phyloP scores from a whole-genome alignment of 441 rosid species.

The Pelargonium cotyledonis region DNA sequence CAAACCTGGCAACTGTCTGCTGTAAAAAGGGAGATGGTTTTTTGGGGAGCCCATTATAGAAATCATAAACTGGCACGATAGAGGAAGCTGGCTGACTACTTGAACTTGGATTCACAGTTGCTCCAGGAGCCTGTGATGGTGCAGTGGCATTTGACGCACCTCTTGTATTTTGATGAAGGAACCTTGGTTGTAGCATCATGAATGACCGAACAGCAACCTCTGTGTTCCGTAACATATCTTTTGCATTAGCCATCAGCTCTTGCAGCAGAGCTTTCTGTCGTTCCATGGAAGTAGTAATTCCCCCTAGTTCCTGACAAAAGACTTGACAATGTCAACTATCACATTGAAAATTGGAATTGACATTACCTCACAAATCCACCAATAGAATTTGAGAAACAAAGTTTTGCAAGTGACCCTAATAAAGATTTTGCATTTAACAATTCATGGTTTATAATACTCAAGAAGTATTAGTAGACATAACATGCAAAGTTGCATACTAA shows the following conservation, averaged over 20 bases:
- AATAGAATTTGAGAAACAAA: no score
- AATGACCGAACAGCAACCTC: constrained; percentile 85
- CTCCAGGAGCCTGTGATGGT: constrained; percentile 62
- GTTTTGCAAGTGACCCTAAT: no score
- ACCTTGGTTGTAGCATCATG: constrained; percentile 76
- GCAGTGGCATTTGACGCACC: constrained; percentile 46
- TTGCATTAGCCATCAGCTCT: constrained; percentile 68
- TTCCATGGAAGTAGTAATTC: constrained; percentile 71
- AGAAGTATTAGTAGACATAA: background rate
- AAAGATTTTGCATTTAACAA: no score
- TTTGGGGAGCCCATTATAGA: constrained; percentile 86
- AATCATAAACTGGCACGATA: constrained; percentile 62
- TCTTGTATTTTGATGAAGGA: constrained; percentile 47
- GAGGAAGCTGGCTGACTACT: constrained; percentile 50
- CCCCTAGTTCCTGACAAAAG: constrained; percentile 79
- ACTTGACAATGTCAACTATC: background rate
- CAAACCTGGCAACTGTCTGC: constrained; percentile 81
- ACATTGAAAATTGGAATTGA: background rate
- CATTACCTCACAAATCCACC: background rate
- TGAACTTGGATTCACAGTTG: constrained; percentile 40
- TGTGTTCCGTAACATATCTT: constrained; percentile 76
- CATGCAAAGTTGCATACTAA: background rate
- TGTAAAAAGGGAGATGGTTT: constrained; percentile 83
- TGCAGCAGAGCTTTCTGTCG: constrained; percentile 74
- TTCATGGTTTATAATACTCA: no score